Percentiles rank a stretch among this genome's conserved stretches.
These are phyloP conservation scores for Warburgia ugandensis DNA, from an alignment of 164 flowering plant species.

Conservation along the genomic window DNA sequence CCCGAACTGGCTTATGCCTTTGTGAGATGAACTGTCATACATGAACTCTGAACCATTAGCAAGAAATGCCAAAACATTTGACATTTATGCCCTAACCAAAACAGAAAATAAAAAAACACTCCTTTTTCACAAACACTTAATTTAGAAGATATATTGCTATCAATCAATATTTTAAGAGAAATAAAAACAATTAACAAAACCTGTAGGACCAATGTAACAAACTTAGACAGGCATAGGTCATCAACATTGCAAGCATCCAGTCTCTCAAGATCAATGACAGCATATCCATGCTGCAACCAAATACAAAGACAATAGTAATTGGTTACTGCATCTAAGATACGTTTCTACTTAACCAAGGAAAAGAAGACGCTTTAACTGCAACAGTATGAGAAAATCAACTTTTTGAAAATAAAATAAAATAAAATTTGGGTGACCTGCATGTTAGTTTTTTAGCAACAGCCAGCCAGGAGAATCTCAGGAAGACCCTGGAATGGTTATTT, in stretches of 20 bases:
- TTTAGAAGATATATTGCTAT: too few species aligned
- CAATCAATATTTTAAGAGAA: not conserved
- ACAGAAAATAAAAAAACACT: not conserved
- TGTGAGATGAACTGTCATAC: slow-evolving; percentile 70
- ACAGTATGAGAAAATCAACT: too few species aligned
- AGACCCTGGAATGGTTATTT: too few species aligned
- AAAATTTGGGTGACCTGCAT: too few species aligned
- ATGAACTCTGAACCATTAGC: not conserved
- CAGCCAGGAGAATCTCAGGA: too few species aligned
- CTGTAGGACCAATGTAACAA: slow-evolving; percentile 61
- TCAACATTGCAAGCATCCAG: slow-evolving; percentile 45
- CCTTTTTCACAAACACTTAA: not conserved
- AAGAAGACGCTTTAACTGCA: too few species aligned
- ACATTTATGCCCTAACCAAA: too few species aligned
- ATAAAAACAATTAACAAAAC: slow-evolving; percentile 20
- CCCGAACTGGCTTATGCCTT: slow-evolving; percentile 74
- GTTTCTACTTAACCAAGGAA: not conserved
- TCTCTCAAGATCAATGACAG: slow-evolving; percentile 53
- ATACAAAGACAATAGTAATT: not conserved
- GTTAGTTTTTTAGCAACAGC: too few species aligned
- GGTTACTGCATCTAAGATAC: not conserved
- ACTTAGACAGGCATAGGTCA: slow-evolving; percentile 63
- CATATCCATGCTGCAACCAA: slow-evolving; percentile 73
- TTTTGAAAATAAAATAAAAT: too few species aligned
- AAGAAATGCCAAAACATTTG: not conserved